These are phyloP conservation scores for Lyophyllum semitale DNA, from an alignment of 768 basidiomycete genomes.

Conservation along the genomic window DNA sequence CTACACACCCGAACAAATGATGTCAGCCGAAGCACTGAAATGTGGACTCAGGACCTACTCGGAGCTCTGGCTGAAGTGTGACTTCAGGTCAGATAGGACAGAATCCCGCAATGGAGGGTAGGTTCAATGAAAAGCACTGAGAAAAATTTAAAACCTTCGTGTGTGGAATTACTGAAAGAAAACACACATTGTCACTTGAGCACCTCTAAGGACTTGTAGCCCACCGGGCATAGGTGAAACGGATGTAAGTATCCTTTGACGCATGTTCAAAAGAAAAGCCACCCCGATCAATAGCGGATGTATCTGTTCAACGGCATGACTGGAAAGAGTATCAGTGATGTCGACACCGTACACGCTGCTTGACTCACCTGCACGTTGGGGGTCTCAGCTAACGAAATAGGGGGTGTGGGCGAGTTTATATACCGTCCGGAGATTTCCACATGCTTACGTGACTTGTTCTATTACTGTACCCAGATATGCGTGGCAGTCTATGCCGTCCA, in stretches of 20 bases:
- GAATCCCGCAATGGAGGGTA: background rate
- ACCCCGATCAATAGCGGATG: background rate
- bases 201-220: background rate
- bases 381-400: background rate
- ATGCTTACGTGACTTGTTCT: background rate
- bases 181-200: background rate
- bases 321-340: background rate
- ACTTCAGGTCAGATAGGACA: too few species aligned
- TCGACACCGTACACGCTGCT: background rate
- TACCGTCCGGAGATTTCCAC: background rate
- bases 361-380: background rate
- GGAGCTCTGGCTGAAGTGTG: background rate
- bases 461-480: too few species aligned
- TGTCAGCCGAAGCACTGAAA: background rate
- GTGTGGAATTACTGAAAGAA: background rate
- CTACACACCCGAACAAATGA: background rate
- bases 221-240: background rate
- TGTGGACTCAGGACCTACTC: background rate
- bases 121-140: background rate
- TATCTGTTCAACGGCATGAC: background rate
- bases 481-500: too few species aligned
- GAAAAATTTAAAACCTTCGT: background rate
- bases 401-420: background rate
- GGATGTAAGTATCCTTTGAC: background rate
- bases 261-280: background rate